Evolutionary conservation across 805 yeast genomes (phyloP).

Genomic region (Candida qinlingensis): DNA sequence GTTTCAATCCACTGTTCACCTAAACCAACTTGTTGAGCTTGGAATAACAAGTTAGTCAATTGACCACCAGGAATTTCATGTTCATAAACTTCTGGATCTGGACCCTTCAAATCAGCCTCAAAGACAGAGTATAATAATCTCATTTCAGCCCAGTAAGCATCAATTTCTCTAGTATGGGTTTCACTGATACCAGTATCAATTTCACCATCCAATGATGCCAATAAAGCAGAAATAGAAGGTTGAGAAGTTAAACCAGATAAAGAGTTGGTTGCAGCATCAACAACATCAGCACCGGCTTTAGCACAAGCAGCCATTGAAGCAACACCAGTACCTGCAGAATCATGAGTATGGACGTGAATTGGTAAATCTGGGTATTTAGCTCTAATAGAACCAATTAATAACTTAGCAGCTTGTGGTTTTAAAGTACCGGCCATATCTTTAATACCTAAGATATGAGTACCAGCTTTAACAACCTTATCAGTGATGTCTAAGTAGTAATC

Average conservation of each 20-base stretch:
- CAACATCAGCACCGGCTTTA: conserved; percentile 95
- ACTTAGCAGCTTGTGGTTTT: conserved; percentile 88
- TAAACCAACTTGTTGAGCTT: conserved; percentile 97
- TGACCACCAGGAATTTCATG: conserved; percentile 99
- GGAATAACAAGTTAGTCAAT: conserved; percentile 95
- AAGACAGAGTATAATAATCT: conserved; percentile 93
- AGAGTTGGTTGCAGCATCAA: conserved; percentile 95
- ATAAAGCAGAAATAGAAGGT: conserved; percentile 89
- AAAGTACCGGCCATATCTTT: conserved; percentile 99
- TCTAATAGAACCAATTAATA: conserved; percentile 77
- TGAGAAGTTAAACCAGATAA: conserved; percentile 99
- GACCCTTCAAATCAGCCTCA: conserved; percentile 98
- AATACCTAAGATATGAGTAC: conserved; percentile 95
- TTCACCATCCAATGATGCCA: conserved; percentile 89
- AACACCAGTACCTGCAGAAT: conserved; percentile 99
- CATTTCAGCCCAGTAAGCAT: conserved; percentile 98
- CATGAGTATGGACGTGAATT: conserved; percentile 98
- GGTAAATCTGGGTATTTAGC: conserved; percentile 88
- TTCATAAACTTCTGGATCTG: conserved; percentile 97
- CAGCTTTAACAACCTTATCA: conserved; percentile 82
- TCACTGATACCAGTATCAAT: conserved; percentile 68
- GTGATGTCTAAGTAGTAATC: conserved; percentile 81
- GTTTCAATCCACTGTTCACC: conserved; percentile 97
- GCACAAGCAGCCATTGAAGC: conserved; percentile 96
- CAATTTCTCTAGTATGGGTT: conserved; percentile 71